phyloP scores from a whole-genome alignment of 2,329 filamentous ascomycete genomes.

The Fusarium humuli region DNA sequence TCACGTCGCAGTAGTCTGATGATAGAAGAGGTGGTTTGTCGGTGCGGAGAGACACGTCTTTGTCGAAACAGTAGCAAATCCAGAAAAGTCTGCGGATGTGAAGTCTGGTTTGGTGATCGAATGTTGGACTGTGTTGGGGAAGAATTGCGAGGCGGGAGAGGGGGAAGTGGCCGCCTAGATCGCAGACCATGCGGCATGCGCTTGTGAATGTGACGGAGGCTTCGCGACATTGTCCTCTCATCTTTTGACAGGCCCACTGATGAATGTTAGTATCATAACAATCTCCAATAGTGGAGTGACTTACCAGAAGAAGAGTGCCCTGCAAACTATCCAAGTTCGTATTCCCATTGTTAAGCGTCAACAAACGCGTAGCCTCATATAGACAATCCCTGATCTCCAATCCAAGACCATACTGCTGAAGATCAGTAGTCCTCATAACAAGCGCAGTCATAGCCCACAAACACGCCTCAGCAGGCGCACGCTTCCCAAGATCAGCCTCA shows the following conservation, averaged over 20 bases:
- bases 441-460: slow-evolving; percentile 28
- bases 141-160: slow-evolving; percentile 14
- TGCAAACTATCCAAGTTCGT: slow-evolving; percentile 24
- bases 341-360: slow-evolving; percentile 14
- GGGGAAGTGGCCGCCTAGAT: slow-evolving; percentile 25
- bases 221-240: slow-evolving; percentile 18
- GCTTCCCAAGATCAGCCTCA: neutral
- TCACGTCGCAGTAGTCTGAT: slow-evolving; percentile 26
- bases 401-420: neutral
- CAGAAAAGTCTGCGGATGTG: slow-evolving; percentile 21
- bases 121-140: slow-evolving; percentile 25
- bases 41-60: slow-evolving; percentile 14
- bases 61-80: slow-evolving; percentile 30
- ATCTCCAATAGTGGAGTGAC: fast-evolving
- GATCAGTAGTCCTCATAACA: slow-evolving; percentile 11
- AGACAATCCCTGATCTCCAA: slow-evolving; percentile 16
- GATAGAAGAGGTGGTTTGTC: slow-evolving; percentile 14
- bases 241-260: slow-evolving; percentile 26
- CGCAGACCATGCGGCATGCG: slow-evolving; percentile 33
- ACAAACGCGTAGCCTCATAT: slow-evolving; percentile 5
- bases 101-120: slow-evolving; percentile 5
- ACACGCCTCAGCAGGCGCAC: slow-evolving; percentile 17
- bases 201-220: slow-evolving; percentile 21
- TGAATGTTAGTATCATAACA: neutral
- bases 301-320: slow-evolving; percentile 27